Evolutionary conservation across 495 filamentous ascomycete genomes (phyloP).

Genomic region (Poronia punctata): DNA sequence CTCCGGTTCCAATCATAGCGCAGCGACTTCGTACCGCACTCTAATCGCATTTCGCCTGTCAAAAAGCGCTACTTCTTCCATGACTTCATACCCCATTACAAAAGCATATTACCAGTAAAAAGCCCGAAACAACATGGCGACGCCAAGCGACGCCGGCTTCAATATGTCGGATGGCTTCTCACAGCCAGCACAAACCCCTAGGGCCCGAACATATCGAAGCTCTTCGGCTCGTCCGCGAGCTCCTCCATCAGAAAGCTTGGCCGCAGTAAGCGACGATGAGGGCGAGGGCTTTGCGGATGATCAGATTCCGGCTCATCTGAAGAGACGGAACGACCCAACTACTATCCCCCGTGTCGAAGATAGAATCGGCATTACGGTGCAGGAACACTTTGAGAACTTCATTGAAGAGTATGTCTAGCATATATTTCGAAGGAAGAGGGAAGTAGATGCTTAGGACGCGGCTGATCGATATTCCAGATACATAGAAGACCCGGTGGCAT

Average conservation of each 20-base stretch:
- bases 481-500: slow-evolving; percentile 67
- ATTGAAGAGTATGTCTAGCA: slow-evolving; percentile 63
- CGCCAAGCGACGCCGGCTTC: slow-evolving; percentile 39
- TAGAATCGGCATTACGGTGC: slow-evolving; percentile 75
- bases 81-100: slow-evolving; percentile 1
- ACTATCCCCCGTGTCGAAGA: slow-evolving; percentile 79
- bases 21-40: not conserved
- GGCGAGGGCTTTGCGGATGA: slow-evolving; percentile 53
- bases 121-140: slow-evolving; percentile 24
- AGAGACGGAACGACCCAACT: slow-evolving; percentile 49
- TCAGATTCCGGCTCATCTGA: slow-evolving; percentile 47
- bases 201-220: slow-evolving; percentile 27
- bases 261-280: slow-evolving; percentile 56
- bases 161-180: slow-evolving; percentile 36
- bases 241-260: slow-evolving; percentile 60
- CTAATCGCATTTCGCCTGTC: not conserved
- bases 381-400: slow-evolving; percentile 78
- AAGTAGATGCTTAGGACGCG: not conserved
- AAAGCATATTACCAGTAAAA: slow-evolving; percentile 1
- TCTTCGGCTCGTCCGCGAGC: slow-evolving; percentile 56
- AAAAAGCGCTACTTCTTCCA: not conserved
- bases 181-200: slow-evolving; percentile 29
- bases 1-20: slow-evolving; percentile 11
- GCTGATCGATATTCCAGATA: slow-evolving; percentile 43
- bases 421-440: not conserved